phyloP scores from a whole-genome alignment of 129 eudicot genomes.

The Calendula officinalis region DNA sequence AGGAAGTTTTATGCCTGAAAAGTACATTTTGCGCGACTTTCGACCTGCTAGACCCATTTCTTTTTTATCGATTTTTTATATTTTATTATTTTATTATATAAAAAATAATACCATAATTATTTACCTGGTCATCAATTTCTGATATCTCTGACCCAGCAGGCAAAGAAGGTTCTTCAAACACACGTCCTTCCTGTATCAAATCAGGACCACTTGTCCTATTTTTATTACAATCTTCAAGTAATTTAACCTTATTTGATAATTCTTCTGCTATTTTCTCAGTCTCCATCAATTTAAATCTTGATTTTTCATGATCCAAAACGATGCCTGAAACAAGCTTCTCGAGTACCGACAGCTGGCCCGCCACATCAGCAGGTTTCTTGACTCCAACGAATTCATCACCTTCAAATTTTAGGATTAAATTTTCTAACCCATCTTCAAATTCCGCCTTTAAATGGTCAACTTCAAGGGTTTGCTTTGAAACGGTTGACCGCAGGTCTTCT shows the following conservation, averaged over 20 bases:
- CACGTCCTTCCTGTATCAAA: conserved; percentile 51
- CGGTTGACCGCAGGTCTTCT: conserved; percentile 45
- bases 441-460: conserved; percentile 61
- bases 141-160: conserved; percentile 75
- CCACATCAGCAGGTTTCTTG: conserved; percentile 41
- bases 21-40: conserved; percentile 4
- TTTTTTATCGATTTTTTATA: background rate
- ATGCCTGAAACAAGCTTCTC: conserved; percentile 61
- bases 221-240: conserved; percentile 63
- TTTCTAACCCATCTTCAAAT: conserved; percentile 51
- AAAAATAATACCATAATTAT: conserved; percentile 18
- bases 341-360: conserved; percentile 47
- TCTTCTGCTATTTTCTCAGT: conserved; percentile 60
- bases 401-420: conserved; percentile 57
- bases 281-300: conserved; percentile 54
- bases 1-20: background rate
- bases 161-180: conserved; percentile 47
- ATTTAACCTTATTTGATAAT: conserved; percentile 61
- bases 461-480: conserved; percentile 55
- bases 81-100: background rate
- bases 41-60: background rate
- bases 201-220: conserved; percentile 39
- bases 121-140: conserved; percentile 82
- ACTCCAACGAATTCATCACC: conserved; percentile 44
- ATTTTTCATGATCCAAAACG: conserved; percentile 49